Evolutionary conservation across 805 yeast genomes (phyloP).

Genomic region (Ogataea populi-albae): DNA sequence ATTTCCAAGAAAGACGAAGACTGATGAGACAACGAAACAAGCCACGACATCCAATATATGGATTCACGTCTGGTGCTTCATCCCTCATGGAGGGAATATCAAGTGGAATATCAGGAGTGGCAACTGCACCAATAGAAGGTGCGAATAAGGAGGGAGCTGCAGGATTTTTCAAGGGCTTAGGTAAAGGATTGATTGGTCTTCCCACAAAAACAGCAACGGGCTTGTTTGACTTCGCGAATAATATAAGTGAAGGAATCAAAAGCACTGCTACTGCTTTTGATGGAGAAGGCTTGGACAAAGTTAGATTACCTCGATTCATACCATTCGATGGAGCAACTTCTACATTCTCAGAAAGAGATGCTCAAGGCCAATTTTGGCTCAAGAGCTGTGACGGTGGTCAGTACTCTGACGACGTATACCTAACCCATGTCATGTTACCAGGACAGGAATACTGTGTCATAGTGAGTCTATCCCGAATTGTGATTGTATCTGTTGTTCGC

Average conservation of each 20-base stretch:
- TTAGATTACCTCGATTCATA: slow-evolving; percentile 78
- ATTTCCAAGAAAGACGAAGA: slow-evolving; percentile 83
- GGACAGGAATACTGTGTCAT: slow-evolving; percentile 77
- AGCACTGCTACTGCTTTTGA: slow-evolving; percentile 91
- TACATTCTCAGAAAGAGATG: slow-evolving; percentile 74
- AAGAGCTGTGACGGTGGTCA: slow-evolving; percentile 80
- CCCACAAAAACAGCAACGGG: slow-evolving; percentile 98
- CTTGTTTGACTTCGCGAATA: slow-evolving; percentile 84
- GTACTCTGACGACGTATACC: slow-evolving; percentile 65
- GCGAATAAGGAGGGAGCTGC: slow-evolving; percentile 84
- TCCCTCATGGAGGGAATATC: slow-evolving; percentile 84
- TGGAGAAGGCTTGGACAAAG: slow-evolving; percentile 69
- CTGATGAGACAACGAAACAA: slow-evolving; percentile 70
- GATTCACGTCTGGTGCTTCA: slow-evolving; percentile 80
- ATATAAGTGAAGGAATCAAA: slow-evolving; percentile 89
- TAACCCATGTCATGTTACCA: slow-evolving; percentile 81
- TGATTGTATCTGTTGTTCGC: slow-evolving; percentile 61
- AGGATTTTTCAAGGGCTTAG: slow-evolving; percentile 92
- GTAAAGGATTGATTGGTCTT: slow-evolving; percentile 90
- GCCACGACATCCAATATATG: slow-evolving; percentile 82
- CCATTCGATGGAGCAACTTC: slow-evolving; percentile 68
- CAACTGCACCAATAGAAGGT: slow-evolving; percentile 87
- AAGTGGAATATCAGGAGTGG: slow-evolving; percentile 87
- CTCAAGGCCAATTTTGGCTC: slow-evolving; percentile 93
- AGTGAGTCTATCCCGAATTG: slow-evolving; percentile 67